phyloP scores from a whole-genome alignment of 345 rosid species.

The Gossypium australe region DNA sequence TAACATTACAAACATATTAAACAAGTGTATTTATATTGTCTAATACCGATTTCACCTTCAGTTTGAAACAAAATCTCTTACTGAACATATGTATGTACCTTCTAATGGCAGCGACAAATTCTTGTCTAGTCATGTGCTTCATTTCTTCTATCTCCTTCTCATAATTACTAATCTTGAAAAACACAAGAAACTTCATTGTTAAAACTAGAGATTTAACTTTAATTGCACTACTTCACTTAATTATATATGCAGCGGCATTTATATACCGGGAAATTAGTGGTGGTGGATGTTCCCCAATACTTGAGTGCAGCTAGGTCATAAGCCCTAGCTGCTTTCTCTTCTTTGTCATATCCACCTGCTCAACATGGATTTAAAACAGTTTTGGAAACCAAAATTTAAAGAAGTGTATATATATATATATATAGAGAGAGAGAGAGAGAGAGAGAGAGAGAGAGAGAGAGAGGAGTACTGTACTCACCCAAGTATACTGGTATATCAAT shows the following conservation, averaged over 20 bases:
- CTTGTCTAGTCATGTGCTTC: slow-evolving; percentile 99
- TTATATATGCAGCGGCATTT: background rate
- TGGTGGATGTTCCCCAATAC: slow-evolving; percentile 97
- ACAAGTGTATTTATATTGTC: background rate
- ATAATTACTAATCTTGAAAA: slow-evolving; percentile 70
- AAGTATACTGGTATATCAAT: slow-evolving; percentile 55
- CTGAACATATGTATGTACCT: slow-evolving; percentile 37
- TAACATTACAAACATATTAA: background rate
- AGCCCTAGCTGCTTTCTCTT: slow-evolving; percentile 98
- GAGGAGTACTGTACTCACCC: slow-evolving; percentile 43
- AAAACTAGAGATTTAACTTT: background rate
- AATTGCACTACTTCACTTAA: background rate
- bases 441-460: background rate
- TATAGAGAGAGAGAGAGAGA: background rate
- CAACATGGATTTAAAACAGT: slow-evolving; percentile 5
- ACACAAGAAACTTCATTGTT: background rate
- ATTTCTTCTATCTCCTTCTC: slow-evolving; percentile 97
- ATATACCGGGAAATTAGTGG: slow-evolving; percentile 85
- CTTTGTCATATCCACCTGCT: slow-evolving; percentile 97
- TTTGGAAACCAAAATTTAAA: background rate
- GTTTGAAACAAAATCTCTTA: background rate
- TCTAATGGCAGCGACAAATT: slow-evolving; percentile 92
- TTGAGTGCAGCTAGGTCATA: slow-evolving; percentile 95
- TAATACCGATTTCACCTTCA: background rate
- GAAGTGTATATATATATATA: background rate